Evolutionary conservation across 805 yeast genomes (phyloP).

Genomic region (Sporopachydermia quercuum): DNA sequence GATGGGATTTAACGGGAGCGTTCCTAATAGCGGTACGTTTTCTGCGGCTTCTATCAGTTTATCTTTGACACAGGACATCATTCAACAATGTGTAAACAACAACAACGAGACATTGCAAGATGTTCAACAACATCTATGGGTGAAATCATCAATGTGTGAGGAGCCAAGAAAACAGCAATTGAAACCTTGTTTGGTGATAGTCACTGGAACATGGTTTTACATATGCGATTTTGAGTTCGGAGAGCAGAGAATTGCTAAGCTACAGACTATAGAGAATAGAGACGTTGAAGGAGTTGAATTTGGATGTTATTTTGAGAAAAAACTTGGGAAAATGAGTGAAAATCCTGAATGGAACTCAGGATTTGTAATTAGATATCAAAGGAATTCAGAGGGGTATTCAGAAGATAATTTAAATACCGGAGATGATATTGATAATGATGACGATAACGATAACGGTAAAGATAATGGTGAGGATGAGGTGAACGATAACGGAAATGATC

Average conservation of each 20-base stretch:
- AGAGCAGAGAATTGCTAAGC: conserved; percentile 11
- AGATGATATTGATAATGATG: conserved; percentile 6
- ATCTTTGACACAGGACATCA: conserved; percentile 3
- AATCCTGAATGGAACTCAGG: conserved; percentile 11
- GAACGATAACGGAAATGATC: background rate
- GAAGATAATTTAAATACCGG: conserved; percentile 11
- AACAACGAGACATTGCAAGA: background rate
- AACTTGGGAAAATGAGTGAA: conserved; percentile 6
- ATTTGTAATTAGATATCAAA: conserved; percentile 12
- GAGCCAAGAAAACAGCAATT: conserved; percentile 7
- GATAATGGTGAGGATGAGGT: conserved; percentile 9
- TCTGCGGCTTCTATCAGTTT: conserved; percentile 9
- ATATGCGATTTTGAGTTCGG: conserved; percentile 13
- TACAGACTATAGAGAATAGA: background rate
- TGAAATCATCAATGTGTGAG: conserved; percentile 8
- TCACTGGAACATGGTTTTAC: conserved; percentile 14
- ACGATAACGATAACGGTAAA: conserved; percentile 22
- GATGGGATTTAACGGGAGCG: conserved; percentile 10
- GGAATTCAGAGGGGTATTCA: conserved; percentile 21
- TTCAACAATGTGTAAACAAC: no score
- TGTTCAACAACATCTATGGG: conserved; percentile 3
- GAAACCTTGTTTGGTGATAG: conserved; percentile 14
- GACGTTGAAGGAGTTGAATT: conserved; percentile 8
- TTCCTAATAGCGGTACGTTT: conserved; percentile 17
- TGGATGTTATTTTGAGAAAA: conserved; percentile 14